Evolutionary conservation across 768 basidiomycete species (phyloP), one percentile per base, ranked within the genome.

Genomic region (Imleria badia): DNA sequence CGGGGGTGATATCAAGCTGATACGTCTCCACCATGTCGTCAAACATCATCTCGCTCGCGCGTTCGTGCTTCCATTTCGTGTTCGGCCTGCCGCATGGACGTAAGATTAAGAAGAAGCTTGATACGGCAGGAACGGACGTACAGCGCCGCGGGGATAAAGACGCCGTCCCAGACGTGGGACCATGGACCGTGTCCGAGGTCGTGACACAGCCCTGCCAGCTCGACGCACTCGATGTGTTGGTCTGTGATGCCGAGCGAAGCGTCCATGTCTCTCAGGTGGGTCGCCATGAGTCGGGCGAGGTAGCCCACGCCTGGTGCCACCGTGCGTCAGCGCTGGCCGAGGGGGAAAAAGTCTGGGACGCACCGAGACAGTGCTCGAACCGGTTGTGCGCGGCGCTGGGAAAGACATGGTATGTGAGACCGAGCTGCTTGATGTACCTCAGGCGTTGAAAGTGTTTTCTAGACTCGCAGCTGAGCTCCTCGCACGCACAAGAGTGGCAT

Each of bases 131-230:
- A 22, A 8, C 1, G 19, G n/a, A 76, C 82, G 61, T 62, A 90
- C 90, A 82, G 58, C 1, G 82, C 84, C 5, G 62, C 52, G 1
- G 89, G 89, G 48, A 94, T 90, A 67, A 90, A 91, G 48, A 75
- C 63, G 8, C 73, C 72, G 58, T 94, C 91, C 86, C 88, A 94
- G 9, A 93, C 85, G 66, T 94, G 91, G 54, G 84, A 87, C 84
- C 87, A 92, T 0, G 91, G 91, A 0, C 91, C 91, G 62, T 92
- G 91, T 0, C 89, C 91, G 5, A 93, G 80, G 67, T 93, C 91
- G 60, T 93, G 91, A 52, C 90, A 91, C 3, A 92, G 74, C 0
- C 89, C 91, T 0, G 91, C 91, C 22, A 93, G 74, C 54, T 88
- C 85, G 17, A 93, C 85, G 54, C 91, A 93, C 46, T 78, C 76